Conservation (phyloP, 139 green algal species). For the Bryopsis sp. region DNA sequence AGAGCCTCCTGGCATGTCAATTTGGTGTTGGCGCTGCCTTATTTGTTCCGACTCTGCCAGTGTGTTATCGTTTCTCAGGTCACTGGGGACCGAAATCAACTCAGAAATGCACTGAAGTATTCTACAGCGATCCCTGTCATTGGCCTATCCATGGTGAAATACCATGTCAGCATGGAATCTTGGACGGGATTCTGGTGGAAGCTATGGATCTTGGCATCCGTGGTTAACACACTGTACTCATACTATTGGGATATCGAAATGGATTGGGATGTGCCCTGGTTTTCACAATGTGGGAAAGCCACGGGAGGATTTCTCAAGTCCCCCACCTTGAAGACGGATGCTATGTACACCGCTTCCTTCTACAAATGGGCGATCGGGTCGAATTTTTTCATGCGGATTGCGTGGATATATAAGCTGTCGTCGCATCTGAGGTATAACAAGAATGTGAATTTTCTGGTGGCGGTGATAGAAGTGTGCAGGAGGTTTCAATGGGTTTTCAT, state of each 20-base stretch:
- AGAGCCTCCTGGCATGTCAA: slow-evolving; percentile 34
- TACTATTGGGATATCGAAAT: slow-evolving; percentile 94
- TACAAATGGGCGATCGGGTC: slow-evolving; percentile 61
- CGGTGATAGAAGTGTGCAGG: slow-evolving; percentile 35
- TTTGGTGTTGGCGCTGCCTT: slow-evolving; percentile 63
- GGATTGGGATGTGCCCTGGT: slow-evolving; percentile 88
- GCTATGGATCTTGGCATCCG: slow-evolving; percentile 62
- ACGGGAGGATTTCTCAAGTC: not conserved
- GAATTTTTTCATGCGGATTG: slow-evolving; percentile 70
- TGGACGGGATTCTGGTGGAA: slow-evolving; percentile 29
- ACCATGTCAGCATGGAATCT: slow-evolving; percentile 41
- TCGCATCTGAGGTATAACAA: slow-evolving; percentile 55
- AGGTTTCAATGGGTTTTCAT: slow-evolving; percentile 88
- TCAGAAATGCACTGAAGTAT: slow-evolving; percentile 93
- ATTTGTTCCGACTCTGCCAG: slow-evolving; percentile 76
- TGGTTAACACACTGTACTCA: slow-evolving; percentile 81
- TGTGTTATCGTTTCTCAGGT: slow-evolving; percentile 72
- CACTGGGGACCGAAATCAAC: slow-evolving; percentile 40
- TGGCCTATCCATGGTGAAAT: slow-evolving; percentile 63
- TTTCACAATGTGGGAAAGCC: slow-evolving; percentile 23
- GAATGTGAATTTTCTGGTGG: not conserved
- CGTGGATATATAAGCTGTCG: slow-evolving; percentile 85
- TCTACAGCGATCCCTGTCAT: slow-evolving; percentile 88
- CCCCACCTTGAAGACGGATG: not conserved
- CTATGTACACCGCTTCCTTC: not conserved